These are phyloP conservation scores for Zygotorulaspora sp. DNA, from an alignment of 805 yeast species.

Conservation along the genomic window DNA sequence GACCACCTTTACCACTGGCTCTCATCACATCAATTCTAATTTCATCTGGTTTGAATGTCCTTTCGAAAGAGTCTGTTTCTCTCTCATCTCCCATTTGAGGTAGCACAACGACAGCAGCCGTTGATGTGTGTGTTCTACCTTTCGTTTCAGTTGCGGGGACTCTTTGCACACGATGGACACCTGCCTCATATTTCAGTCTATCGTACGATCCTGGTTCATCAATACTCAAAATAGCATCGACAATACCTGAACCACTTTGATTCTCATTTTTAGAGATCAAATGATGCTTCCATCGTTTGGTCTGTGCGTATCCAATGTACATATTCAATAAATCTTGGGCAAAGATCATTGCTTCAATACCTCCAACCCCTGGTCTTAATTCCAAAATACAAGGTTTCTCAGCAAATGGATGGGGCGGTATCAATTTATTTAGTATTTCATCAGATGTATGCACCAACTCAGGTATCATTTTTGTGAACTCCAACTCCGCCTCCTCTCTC, in stretches of 20 bases:
- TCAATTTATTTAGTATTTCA: constrained; percentile 50
- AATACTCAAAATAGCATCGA: constrained; percentile 71
- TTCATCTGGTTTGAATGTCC: constrained; percentile 80
- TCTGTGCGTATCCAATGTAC: constrained; percentile 70
- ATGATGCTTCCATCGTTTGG: constrained; percentile 61
- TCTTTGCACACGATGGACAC: constrained; percentile 94
- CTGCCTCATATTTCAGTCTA: constrained; percentile 75
- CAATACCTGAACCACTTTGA: constrained; percentile 60
- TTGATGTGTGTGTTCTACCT: constrained; percentile 92
- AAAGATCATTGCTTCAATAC: constrained; percentile 86
- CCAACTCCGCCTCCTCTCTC: constrained; percentile 57
- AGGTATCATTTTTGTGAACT: constrained; percentile 47
- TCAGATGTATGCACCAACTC: constrained; percentile 40
- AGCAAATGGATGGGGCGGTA: constrained; percentile 74
- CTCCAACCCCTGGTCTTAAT: constrained; percentile 93
- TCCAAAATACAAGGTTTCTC: constrained; percentile 79
- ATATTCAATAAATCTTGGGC: constrained; percentile 73
- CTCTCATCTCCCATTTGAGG: constrained; percentile 69
- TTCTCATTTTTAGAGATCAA: constrained; percentile 54
- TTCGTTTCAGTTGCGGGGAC: constrained; percentile 90
- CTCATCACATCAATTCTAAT: constrained; percentile 95
- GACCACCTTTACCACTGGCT: constrained; percentile 96
- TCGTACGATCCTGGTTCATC: constrained; percentile 76
- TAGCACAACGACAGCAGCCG: constrained; percentile 90
- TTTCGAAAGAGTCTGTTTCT: constrained; percentile 49